Evolutionary conservation across 2,329 filamentous ascomycete genomes (phyloP), one percentile per base, ranked within the genome.

Genomic region (Talaromyces sp.): DNA sequence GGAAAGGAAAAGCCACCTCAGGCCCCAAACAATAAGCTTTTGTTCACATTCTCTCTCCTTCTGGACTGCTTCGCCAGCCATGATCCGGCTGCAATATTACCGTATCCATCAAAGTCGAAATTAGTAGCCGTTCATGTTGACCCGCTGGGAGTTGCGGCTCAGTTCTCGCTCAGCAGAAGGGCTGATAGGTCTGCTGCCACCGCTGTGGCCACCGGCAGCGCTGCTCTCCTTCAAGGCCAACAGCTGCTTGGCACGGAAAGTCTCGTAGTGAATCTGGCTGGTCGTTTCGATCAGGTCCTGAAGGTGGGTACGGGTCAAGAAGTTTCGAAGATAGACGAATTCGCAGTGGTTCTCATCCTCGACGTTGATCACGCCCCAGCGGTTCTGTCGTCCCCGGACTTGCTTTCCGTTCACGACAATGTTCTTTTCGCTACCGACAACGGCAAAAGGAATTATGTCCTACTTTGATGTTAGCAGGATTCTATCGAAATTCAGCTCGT

Each of bases 341-440:
- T 99, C 95, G 86, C 95, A 99, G 84, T 99, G 95, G 81, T 89
- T 96, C 84, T 99, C 95, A 71, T 99, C 93, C 82, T 99, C 95
- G 71, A 99, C 93, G 75, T 99, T 99, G 84, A 99, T 98, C 67
- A 98, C 91, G 71, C 95, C 95, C 95, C 95, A 99, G 79, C 95
- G 88, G 86, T 98, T 99, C 81, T 99, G 95, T 73, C 95, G 93
- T 68, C 93, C 95, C 68, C 93, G 92, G 66, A 99, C 95, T 81
- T 96, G 92, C 84, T 96, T 93, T 79, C 95, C 95, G 73, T 93
- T 92, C 77, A 99, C 91, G 66, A 97, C 93, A 77, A 99, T 97
- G 69, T 89, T 93, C 84, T 96, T 96, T 82, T 99, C 95, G 58
- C 93, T 98, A 69, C 95, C 95, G 69, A 99, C 93, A 67, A 99